A percentile compares a stretch with the other conserved stretches of the same genome.
Conservation (phyloP, 768 basidiomycete genomes). For the Rhizopogon sp. region DNA sequence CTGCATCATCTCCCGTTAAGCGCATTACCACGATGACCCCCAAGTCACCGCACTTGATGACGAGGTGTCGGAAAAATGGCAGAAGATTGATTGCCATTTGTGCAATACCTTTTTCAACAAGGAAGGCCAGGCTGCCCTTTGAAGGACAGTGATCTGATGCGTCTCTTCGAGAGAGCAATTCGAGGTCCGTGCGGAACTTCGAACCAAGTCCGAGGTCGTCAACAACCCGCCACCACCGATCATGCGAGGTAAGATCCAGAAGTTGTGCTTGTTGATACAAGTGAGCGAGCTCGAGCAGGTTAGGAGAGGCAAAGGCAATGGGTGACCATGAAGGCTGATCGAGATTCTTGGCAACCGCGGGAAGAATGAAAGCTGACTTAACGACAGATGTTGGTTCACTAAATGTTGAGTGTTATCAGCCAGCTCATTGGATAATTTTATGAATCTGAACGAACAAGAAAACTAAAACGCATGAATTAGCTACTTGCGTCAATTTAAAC, state of each 20-base stretch:
- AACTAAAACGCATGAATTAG: constrained; percentile 34
- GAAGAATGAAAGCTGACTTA: constrained; percentile 70
- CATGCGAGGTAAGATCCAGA: constrained; percentile 46
- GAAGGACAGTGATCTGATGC: constrained; percentile 36
- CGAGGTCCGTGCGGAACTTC: constrained; percentile 62
- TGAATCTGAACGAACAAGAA: constrained; percentile 57
- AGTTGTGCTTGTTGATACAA: constrained; percentile 50
- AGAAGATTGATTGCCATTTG: constrained; percentile 81
- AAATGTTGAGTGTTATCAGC: constrained; percentile 1
- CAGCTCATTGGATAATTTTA: not conserved
- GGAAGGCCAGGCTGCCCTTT: constrained; percentile 50
- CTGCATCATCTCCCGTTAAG: constrained; percentile 34
- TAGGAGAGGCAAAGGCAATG: constrained; percentile 78
- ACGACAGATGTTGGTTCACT: constrained; percentile 92
- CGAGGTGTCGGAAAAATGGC: constrained; percentile 77
- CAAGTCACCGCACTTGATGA: constrained; percentile 78
- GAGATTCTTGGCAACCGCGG: constrained; percentile 45
- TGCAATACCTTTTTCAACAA: constrained; percentile 64
- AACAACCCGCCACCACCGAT: constrained; percentile 60
- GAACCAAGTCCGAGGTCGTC: constrained; percentile 63
- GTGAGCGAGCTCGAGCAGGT: constrained; percentile 69
- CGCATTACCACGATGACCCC: constrained; percentile 66
- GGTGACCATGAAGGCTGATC: constrained; percentile 34
- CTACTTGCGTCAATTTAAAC: not conserved
- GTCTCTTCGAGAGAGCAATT: constrained; percentile 46